Evolutionary conservation across 2,329 filamentous ascomycete species (phyloP), one percentile per base, ranked within the genome.

Genomic region (Diplodia corticola): DNA sequence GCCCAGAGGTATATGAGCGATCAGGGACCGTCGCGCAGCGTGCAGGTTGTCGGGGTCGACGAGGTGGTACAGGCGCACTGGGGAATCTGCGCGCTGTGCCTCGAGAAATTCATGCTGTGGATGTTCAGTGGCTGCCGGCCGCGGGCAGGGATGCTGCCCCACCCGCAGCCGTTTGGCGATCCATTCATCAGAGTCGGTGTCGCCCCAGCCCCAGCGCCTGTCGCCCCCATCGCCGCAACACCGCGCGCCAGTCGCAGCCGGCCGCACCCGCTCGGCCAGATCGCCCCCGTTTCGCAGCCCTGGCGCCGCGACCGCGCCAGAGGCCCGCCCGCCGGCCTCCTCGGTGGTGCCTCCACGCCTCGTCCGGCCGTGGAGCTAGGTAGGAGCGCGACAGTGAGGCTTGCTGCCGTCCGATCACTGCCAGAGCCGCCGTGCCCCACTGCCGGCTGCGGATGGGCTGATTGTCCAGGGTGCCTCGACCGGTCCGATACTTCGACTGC

Each of bases 51-150:
- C 54, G 53, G 53, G 53, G 53, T 22, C 35, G 22, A 24, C 37
- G 35, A 60, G 55, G 55, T 60, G 40, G 55, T 60, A 60, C 55
- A 60, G 55, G 55, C 37, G 55, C 55, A 46, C 35, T 46, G 55
- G 37, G 37, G 55, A 40, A 46, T 28, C 35, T 59, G 54, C 54
- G 54, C 35, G 54, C 54, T 59, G 54, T 59, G 54, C 54, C 54
- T 59, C 53, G 35, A 60, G 37, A 60, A 60, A 60, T 60, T 60
- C 55, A 60, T 60, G 55, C 55, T 60, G 55, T 37, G 24, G 55
- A 60, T 60, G 55, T 60, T 60, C 48, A 60, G 55, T 60, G 55
- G 55, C 55, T 60, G 55, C 55, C 13, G 55, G 33, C 49, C 7
- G 13, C 37, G 55, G 40, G n/a, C 55, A 60, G 37, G 55, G 55